phyloP scores from a whole-genome alignment of 441 rosid genomes.

The Flueggea neowawraea region DNA sequence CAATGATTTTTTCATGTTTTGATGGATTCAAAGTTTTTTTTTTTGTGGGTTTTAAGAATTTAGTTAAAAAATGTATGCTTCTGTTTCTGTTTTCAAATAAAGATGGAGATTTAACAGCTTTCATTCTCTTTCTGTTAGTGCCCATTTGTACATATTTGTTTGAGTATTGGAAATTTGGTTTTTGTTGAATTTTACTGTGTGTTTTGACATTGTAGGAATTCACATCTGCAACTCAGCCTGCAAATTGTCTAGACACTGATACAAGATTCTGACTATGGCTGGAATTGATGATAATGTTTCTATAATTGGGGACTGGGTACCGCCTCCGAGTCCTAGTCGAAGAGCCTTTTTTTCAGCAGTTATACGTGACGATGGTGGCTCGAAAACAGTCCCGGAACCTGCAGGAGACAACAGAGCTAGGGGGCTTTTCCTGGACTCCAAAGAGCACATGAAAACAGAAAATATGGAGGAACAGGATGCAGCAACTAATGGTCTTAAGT shows the following conservation, averaged over 20 bases:
- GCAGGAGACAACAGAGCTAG: slow-evolving; percentile 24
- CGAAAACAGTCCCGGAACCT: slow-evolving; percentile 41
- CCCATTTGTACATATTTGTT: not conserved
- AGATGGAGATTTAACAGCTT: too few relatives aligned
- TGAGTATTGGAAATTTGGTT: not conserved
- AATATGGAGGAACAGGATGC: slow-evolving; percentile 25
- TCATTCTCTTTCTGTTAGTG: not conserved
- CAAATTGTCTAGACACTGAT: slow-evolving; percentile 19
- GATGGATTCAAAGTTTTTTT: too few relatives aligned
- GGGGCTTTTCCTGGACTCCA: slow-evolving; percentile 41
- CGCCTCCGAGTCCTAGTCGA: slow-evolving; percentile 72
- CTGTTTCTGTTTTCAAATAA: too few relatives aligned
- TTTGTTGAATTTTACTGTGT: not conserved
- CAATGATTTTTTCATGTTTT: too few relatives aligned
- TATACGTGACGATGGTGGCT: slow-evolving; percentile 43
- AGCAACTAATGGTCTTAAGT: slow-evolving; percentile 17
- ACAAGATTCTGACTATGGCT: slow-evolving; percentile 43
- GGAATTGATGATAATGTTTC: slow-evolving; percentile 76
- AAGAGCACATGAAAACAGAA: slow-evolving; percentile 28
- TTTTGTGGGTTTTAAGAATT: too few relatives aligned
- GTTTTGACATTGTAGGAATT: slow-evolving; percentile 20
- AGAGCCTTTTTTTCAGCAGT: slow-evolving; percentile 49
- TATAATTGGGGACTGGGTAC: slow-evolving; percentile 79
- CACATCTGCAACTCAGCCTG: slow-evolving; percentile 12
- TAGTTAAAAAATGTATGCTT: too few relatives aligned